phyloP scores from a whole-genome alignment of 208 protist species.

The Trypanosoma scelopori region DNA sequence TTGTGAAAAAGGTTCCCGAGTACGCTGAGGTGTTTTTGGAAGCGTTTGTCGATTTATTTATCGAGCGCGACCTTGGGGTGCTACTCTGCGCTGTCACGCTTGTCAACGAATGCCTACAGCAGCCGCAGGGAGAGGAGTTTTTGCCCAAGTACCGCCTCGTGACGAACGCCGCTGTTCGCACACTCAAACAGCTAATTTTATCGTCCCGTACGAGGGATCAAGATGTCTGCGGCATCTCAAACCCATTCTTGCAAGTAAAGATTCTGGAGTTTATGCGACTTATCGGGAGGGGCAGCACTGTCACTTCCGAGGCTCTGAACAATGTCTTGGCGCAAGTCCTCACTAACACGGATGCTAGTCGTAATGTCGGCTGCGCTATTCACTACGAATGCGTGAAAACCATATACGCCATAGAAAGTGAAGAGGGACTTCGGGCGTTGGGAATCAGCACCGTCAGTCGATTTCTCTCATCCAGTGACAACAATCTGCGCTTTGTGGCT shows the following conservation, averaged over 20 bases:
- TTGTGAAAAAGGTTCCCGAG: conserved; percentile 94
- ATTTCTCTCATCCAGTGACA: conserved; percentile 96
- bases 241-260: conserved; percentile 99
- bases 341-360: conserved; percentile 96
- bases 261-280: conserved; percentile 95
- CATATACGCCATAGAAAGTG: conserved; percentile 97
- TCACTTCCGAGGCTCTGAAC: conserved; percentile 94
- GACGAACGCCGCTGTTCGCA: conserved; percentile 90
- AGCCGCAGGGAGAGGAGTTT: conserved; percentile 42
- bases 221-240: conserved; percentile 95
- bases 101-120: conserved; percentile 88
- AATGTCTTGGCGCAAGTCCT: conserved; percentile 98
- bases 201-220: conserved; percentile 93
- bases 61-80: conserved; percentile 57
- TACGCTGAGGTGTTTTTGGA: conserved; percentile 96
- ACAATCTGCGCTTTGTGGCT: conserved; percentile 99
- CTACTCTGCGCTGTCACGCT: conserved; percentile 93
- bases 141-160: conserved; percentile 78
- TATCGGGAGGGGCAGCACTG: conserved; percentile 92
- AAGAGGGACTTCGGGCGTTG: conserved; percentile 86
- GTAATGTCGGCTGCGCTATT: conserved; percentile 97
- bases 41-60: conserved; percentile 65
- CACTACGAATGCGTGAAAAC: conserved; percentile 98
- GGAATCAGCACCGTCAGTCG: conserved; percentile 98
- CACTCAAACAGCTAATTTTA: conserved; percentile 95